Evolutionary conservation across 2,329 filamentous ascomycete genomes (phyloP).

Genomic region (Myriosclerotinia curreyana): DNA sequence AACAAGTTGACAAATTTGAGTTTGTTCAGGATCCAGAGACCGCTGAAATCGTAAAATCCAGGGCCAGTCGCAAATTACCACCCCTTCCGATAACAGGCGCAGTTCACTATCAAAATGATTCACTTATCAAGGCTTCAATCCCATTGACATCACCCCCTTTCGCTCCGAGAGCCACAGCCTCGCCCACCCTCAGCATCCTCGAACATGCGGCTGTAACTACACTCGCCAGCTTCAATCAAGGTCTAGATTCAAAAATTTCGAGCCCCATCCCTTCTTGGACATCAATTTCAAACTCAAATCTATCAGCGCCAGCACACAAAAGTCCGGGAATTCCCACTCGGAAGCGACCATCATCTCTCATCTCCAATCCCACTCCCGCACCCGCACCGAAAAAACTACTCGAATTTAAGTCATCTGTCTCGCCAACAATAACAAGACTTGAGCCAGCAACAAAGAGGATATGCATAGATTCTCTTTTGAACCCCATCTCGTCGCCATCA

Average conservation of each 20-base stretch:
- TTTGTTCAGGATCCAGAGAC: neutral
- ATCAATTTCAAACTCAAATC: neutral
- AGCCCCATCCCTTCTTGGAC: too few species aligned
- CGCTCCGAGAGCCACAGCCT: neutral
- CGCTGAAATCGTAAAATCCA: neutral
- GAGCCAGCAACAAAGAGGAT: neutral
- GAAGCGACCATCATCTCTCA: neutral
- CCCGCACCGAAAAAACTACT: neutral
- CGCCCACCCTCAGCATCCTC: neutral
- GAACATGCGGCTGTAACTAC: neutral
- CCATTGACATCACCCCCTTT: too few species aligned
- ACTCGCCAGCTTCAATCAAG: neutral
- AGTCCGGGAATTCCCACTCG: neutral
- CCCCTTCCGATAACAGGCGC: neutral
- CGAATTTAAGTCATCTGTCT: neutral
- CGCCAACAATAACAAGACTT: too few species aligned
- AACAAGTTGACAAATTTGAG: neutral
- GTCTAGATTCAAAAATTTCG: neutral
- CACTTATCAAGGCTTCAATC: neutral
- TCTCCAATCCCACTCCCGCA: neutral
- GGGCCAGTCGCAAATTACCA: neutral
- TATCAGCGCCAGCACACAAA: neutral
- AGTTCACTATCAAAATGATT: neutral
- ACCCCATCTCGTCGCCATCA: neutral
- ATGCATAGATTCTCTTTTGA: neutral